A percentile compares a stretch with the other conserved stretches of the same genome.
Evolutionary conservation across 176 grass and related monocot species (phyloP).

Genomic region (Bonia amplexicaulis): DNA sequence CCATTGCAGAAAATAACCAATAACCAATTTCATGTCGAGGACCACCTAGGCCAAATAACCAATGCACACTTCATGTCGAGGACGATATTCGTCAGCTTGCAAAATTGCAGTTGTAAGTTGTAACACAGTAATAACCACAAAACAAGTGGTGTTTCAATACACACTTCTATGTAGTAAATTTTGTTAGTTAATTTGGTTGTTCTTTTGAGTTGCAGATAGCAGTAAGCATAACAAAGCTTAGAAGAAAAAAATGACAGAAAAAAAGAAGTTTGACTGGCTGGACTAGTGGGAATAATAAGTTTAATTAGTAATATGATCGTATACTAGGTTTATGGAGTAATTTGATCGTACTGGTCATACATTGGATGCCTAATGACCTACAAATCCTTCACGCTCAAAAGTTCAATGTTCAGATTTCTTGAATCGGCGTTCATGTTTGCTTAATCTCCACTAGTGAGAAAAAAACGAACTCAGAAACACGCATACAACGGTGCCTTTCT

Average conservation of each 20-base stretch:
- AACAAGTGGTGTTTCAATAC: not conserved
- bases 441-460: not conserved
- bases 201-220: not conserved
- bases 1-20: too few relatives aligned
- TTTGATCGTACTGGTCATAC: not conserved
- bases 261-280: too few relatives aligned
- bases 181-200: not conserved
- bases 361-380: not conserved
- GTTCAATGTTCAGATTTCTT: not conserved
- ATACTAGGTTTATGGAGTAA: not conserved
- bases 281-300: too few relatives aligned
- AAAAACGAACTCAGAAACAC: not conserved
- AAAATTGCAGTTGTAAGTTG: not conserved
- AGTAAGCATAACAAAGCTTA: too few relatives aligned
- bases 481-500: constrained; percentile 77
- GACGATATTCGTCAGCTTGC: too few relatives aligned
- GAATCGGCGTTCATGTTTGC: not conserved
- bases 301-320: too few relatives aligned
- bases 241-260: too few relatives aligned
- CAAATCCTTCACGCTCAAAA: not conserved
- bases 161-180: not conserved
- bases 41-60: not conserved
- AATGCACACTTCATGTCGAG: not conserved
- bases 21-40: too few relatives aligned
- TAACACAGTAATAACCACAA: not conserved